These are phyloP conservation scores for Starmera dryadoides DNA, from an alignment of 805 yeast species.

Conservation along the genomic window DNA sequence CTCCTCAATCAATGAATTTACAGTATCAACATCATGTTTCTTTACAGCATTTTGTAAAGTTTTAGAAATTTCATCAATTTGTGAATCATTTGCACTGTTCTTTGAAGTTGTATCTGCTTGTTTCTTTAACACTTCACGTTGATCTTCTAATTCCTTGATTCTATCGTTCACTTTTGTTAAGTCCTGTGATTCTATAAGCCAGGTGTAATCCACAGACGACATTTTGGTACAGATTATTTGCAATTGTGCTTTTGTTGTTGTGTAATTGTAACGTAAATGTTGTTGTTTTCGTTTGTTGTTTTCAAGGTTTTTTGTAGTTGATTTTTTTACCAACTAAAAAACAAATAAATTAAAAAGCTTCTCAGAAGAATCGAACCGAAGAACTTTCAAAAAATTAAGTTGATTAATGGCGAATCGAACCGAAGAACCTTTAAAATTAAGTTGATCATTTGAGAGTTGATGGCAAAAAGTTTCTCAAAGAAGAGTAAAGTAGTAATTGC, in stretches of 20 bases:
- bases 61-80: conserved; percentile 12
- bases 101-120: conserved; percentile 5
- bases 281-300: not conserved
- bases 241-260: not conserved
- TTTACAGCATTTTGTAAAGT: not conserved
- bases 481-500: too few relatives aligned
- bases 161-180: conserved; percentile 17
- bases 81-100: conserved; percentile 7
- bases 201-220: not conserved
- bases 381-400: too few relatives aligned
- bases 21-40: not conserved
- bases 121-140: conserved; percentile 16
- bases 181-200: conserved; percentile 18
- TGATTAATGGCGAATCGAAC: too few relatives aligned
- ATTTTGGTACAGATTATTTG: not conserved
- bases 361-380: too few relatives aligned
- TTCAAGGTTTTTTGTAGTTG: not conserved
- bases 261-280: too few relatives aligned
- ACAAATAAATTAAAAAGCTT: too few relatives aligned
- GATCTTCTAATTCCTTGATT: conserved; percentile 17
- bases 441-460: too few relatives aligned
- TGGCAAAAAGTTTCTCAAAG: too few relatives aligned
- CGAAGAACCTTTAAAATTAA: too few relatives aligned
- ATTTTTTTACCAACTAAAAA: not conserved
- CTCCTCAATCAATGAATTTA: not conserved